Conservation (phyloP, 257 asterid species). For the Nicotiana otophora region DNA sequence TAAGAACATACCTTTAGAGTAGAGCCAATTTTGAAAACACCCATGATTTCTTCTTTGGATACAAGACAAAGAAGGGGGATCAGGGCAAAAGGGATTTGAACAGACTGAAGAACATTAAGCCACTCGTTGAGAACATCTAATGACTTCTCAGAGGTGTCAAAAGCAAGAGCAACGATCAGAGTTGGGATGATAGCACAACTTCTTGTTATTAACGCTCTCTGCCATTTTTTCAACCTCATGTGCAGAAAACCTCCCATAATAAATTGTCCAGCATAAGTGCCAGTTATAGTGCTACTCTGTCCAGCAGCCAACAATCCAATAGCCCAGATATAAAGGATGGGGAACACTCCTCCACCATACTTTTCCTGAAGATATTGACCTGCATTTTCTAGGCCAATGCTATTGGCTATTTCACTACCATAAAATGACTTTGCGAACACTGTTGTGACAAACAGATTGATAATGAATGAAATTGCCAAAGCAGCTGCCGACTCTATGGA, state of each 20-base stretch:
- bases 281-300: slow-evolving; percentile 80
- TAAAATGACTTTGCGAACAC: slow-evolving; percentile 75
- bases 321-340: slow-evolving; percentile 75
- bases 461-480: slow-evolving; percentile 54
- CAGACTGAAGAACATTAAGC: slow-evolving; percentile 76
- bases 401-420: slow-evolving; percentile 56
- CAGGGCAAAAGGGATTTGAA: slow-evolving; percentile 79
- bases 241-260: slow-evolving; percentile 79
- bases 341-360: slow-evolving; percentile 70
- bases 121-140: slow-evolving; percentile 70
- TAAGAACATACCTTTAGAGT: slow-evolving; percentile 44
- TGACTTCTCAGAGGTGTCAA: slow-evolving; percentile 55
- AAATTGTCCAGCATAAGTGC: slow-evolving; percentile 78
- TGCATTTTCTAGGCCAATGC: slow-evolving; percentile 68
- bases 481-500: slow-evolving; percentile 69
- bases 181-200: slow-evolving; percentile 77
- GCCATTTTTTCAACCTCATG: slow-evolving; percentile 64
- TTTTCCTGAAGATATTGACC: slow-evolving; percentile 69
- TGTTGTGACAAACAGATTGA: slow-evolving; percentile 65
- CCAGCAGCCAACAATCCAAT: slow-evolving; percentile 76
- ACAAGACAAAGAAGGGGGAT: slow-evolving; percentile 74
- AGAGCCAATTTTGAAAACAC: slow-evolving; percentile 64
- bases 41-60: slow-evolving; percentile 78
- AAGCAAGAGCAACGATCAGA: slow-evolving; percentile 59
- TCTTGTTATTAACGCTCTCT: slow-evolving; percentile 66